A percentile compares a stretch with the other conserved stretches of the same genome.
Evolutionary conservation across 2,329 filamentous ascomycete genomes (phyloP).

Genomic region (Hypocreales sp.): DNA sequence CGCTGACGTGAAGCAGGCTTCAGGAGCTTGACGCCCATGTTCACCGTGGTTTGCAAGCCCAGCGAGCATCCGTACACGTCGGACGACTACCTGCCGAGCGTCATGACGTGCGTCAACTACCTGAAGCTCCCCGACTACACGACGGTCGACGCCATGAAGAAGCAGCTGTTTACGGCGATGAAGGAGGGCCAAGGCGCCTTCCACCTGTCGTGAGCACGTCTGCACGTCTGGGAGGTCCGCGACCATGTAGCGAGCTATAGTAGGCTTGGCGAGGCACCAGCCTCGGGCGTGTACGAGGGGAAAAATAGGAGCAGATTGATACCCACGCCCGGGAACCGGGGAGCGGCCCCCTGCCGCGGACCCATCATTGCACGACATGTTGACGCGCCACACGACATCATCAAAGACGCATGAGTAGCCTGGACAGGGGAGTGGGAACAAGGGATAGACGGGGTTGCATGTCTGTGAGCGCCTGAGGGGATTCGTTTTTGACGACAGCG

Average conservation of each 20-base stretch:
- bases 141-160: conserved; percentile 56
- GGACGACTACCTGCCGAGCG: conserved; percentile 96
- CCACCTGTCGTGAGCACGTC: conserved; percentile 62
- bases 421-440: conserved; percentile 7
- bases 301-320: conserved; percentile 1
- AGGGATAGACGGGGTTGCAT: conserved; percentile 12
- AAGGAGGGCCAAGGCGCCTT: conserved; percentile 95
- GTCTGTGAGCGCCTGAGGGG: too few species aligned
- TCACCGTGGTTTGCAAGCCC: conserved; percentile 98
- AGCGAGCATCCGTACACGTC: conserved; percentile 85
- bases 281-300: too few species aligned
- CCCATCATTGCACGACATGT: conserved; percentile 5
- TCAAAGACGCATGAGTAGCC: conserved; percentile 4
- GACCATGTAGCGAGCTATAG: too few species aligned
- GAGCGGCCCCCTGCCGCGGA: too few species aligned
- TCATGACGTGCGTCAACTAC: conserved; percentile 99
- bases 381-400: conserved; percentile 11
- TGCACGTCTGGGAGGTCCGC: too few species aligned
- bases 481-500: too few species aligned
- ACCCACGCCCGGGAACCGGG: too few species aligned
- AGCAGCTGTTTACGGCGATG: conserved; percentile 72
- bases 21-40: conserved; percentile 93
- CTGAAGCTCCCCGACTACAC: conserved; percentile 95
- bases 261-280: too few species aligned
- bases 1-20: conserved; percentile 50